Conservation (phyloP, 2,329 filamentous ascomycete species). For the Penicillium sclerotigenum region DNA sequence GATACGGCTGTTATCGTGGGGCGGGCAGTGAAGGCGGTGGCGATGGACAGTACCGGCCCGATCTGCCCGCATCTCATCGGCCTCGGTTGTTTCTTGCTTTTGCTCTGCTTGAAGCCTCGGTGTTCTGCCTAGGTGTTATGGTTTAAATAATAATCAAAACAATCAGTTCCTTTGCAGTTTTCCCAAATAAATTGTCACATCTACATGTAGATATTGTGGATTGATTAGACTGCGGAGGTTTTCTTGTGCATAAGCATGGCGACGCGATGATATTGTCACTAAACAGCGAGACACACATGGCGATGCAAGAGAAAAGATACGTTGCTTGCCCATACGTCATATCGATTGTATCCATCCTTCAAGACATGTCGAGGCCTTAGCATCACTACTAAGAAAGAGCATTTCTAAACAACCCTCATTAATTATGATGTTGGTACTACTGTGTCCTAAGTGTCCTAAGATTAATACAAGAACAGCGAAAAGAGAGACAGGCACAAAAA, state of each 20-base stretch:
- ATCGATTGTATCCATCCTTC: neutral
- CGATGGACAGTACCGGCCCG: conserved; percentile 6
- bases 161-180: no score
- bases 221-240: no score
- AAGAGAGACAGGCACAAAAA: neutral
- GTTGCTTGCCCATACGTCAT: neutral
- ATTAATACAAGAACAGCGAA: conserved; percentile 2
- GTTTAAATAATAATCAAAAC: neutral
- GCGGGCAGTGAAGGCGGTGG: conserved; percentile 8
- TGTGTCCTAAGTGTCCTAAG: neutral
- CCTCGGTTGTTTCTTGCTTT: neutral
- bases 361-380: neutral
- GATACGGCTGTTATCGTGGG: conserved; percentile 9
- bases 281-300: neutral
- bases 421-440: neutral
- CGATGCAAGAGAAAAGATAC: neutral
- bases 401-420: neutral
- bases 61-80: neutral
- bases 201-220: no score
- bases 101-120: neutral
- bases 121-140: neutral
- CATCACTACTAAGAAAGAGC: neutral
- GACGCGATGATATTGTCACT: neutral
- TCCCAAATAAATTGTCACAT: neutral
- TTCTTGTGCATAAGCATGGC: neutral